Evolutionary conservation across 2,329 filamentous ascomycete species (phyloP).

Genomic region (Phoma sp.): DNA sequence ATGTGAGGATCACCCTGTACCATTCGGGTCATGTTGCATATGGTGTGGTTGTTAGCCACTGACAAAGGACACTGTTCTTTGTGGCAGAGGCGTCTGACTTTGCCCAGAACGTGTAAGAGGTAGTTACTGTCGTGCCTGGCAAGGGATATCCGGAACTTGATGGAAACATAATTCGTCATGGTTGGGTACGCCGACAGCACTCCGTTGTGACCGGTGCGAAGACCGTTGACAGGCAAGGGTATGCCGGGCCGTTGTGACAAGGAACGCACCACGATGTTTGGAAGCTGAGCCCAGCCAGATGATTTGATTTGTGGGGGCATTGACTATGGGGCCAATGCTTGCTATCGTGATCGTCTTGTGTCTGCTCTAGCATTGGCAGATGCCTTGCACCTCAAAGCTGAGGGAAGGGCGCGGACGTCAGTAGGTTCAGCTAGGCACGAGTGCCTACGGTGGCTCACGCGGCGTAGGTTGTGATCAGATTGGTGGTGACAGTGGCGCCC

Average conservation of each 20-base stretch:
- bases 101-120: not conserved
- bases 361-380: no score
- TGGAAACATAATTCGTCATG: not conserved
- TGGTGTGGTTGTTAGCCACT: not conserved
- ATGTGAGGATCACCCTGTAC: not conserved
- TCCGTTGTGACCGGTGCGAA: slow-evolving; percentile 1
- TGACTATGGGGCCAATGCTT: not conserved
- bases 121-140: not conserved
- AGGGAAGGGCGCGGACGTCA: not conserved
- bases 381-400: no score
- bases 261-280: not conserved
- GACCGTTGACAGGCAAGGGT: not conserved
- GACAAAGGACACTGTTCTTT: not conserved
- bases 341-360: not conserved
- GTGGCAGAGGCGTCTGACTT: not conserved
- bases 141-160: not conserved
- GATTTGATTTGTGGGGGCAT: no score
- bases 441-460: not conserved
- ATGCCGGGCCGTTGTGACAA: slow-evolving; percentile 3
- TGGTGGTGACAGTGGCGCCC: slow-evolving; percentile 5
- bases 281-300: no score
- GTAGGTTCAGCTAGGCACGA: not conserved
- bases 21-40: not conserved
- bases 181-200: not conserved
- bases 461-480: not conserved